Percentiles rank a stretch among this genome's conserved stretches.
These are phyloP conservation scores for Piloderma croceum DNA, from an alignment of 768 basidiomycete species.

Conservation along the genomic window DNA sequence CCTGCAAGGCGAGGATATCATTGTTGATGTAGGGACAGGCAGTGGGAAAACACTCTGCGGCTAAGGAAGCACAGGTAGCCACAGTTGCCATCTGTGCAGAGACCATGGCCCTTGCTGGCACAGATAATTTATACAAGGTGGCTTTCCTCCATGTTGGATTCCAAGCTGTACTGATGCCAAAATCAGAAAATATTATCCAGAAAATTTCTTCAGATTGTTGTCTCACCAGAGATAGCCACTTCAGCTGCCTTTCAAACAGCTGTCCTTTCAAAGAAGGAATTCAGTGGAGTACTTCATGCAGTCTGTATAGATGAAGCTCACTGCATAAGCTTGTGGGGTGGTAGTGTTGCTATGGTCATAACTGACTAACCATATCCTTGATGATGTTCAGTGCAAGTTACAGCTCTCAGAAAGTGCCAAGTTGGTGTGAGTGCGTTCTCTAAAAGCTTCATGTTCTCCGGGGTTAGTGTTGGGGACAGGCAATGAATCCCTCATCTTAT, in stretches of 20 bases:
- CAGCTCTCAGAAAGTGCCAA: too few species aligned
- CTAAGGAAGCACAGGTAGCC: background rate
- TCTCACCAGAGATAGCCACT: constrained; percentile 26
- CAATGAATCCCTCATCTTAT: too few species aligned
- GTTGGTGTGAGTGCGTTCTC: too few species aligned
- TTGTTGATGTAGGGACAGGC: background rate
- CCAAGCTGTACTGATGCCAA: background rate
- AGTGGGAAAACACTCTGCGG: background rate
- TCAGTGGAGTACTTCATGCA: constrained; percentile 12
- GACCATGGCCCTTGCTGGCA: background rate
- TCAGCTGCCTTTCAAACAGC: constrained; percentile 16
- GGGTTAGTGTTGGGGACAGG: too few species aligned
- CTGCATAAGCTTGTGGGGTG: constrained; percentile 16
- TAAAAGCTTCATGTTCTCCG: too few species aligned
- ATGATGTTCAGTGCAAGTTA: constrained; percentile 9
- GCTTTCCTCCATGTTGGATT: background rate
- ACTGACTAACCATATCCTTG: constrained; percentile 9
- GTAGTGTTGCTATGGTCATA: constrained; percentile 10
- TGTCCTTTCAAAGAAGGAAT: constrained; percentile 16
- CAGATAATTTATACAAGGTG: background rate
- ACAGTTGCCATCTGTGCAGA: background rate
- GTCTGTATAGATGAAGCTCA: constrained; percentile 22
- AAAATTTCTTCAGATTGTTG: constrained; percentile 18
- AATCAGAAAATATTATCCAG: constrained; percentile 8
- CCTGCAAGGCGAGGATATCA: background rate